These are phyloP conservation scores for Talaromyces sp. DNA, from an alignment of 2,329 filamentous ascomycete species.

Conservation along the genomic window DNA sequence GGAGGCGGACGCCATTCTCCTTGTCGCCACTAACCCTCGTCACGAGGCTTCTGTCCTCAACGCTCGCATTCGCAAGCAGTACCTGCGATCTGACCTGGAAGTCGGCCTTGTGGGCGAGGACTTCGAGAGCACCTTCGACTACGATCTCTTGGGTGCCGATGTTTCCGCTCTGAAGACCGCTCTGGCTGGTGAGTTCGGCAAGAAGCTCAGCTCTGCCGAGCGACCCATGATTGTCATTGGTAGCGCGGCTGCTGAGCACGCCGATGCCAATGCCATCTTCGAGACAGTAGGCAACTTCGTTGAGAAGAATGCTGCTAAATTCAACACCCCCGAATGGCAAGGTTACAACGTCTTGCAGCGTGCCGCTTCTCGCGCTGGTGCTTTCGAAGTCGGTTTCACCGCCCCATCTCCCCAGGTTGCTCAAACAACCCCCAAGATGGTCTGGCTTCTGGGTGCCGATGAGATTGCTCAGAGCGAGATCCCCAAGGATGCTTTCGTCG, in stretches of 20 bases:
- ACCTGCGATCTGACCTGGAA: slow-evolving; percentile 91
- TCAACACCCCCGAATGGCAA: slow-evolving; percentile 89
- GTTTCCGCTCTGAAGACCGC: slow-evolving; percentile 80
- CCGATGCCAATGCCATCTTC: slow-evolving; percentile 89
- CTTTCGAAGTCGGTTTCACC: slow-evolving; percentile 94
- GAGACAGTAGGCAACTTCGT: slow-evolving; percentile 88
- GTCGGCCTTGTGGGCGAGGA: slow-evolving; percentile 87
- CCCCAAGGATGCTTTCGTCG: slow-evolving; percentile 91
- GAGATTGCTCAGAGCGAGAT: slow-evolving; percentile 84
- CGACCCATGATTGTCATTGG: slow-evolving; percentile 96
- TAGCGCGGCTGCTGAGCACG: slow-evolving; percentile 86
- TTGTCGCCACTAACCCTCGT: slow-evolving; percentile 92
- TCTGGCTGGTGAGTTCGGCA: slow-evolving; percentile 83
- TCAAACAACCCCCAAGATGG: slow-evolving; percentile 84
- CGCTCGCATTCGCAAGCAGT: slow-evolving; percentile 96
- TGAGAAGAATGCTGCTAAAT: slow-evolving; percentile 88
- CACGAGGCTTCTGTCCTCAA: slow-evolving; percentile 96
- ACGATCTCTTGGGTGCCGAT: slow-evolving; percentile 83
- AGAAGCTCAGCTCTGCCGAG: slow-evolving; percentile 86
- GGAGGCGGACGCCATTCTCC: slow-evolving; percentile 86
- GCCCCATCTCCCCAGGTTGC: slow-evolving; percentile 80
- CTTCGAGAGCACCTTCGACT: slow-evolving; percentile 94
- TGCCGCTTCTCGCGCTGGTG: slow-evolving; percentile 86
- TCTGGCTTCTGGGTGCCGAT: slow-evolving; percentile 96
- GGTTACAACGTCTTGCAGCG: slow-evolving; percentile 97